Conservation (phyloP, 2,329 filamentous ascomycete species). For the Penicillium hordei region DNA sequence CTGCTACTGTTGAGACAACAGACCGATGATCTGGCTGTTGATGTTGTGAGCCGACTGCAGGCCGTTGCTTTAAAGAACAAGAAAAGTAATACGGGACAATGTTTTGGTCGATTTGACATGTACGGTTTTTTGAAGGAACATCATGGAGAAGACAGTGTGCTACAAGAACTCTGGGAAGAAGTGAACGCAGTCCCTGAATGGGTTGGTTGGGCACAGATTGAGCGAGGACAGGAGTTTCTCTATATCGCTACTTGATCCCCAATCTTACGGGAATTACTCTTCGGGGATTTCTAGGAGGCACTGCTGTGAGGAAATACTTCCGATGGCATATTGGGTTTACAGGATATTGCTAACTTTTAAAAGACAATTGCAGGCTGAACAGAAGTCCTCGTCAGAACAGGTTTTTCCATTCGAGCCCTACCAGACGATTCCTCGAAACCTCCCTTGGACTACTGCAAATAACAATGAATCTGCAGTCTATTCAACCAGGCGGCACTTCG, state of each 20-base stretch:
- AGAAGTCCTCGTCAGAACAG: too few species aligned
- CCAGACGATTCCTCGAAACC: too few species aligned
- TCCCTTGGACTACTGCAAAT: too few species aligned
- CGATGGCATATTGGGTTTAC: too few species aligned
- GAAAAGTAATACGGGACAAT: not conserved
- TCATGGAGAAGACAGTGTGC: constrained; percentile 55
- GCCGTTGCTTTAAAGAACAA: not conserved
- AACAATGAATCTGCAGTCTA: too few species aligned
- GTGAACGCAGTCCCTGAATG: constrained; percentile 67
- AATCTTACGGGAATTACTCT: not conserved
- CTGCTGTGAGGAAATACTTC: too few species aligned
- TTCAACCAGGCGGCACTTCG: too few species aligned
- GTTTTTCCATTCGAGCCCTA: too few species aligned
- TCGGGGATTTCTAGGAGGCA: not conserved
- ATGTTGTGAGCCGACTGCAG: not conserved
- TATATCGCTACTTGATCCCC: not conserved
- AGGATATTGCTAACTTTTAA: too few species aligned
- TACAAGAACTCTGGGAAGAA: constrained; percentile 63
- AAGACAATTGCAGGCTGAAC: too few species aligned
- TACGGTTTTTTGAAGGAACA: constrained; percentile 64
- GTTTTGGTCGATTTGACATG: constrained; percentile 31
- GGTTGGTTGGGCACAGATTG: constrained; percentile 76
- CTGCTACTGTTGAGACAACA: not conserved
- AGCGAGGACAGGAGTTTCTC: constrained; percentile 62
- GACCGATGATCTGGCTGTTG: not conserved